Conservation (phyloP, 2,329 filamentous ascomycete genomes). For the Pseudogymnoascus sp. region DNA sequence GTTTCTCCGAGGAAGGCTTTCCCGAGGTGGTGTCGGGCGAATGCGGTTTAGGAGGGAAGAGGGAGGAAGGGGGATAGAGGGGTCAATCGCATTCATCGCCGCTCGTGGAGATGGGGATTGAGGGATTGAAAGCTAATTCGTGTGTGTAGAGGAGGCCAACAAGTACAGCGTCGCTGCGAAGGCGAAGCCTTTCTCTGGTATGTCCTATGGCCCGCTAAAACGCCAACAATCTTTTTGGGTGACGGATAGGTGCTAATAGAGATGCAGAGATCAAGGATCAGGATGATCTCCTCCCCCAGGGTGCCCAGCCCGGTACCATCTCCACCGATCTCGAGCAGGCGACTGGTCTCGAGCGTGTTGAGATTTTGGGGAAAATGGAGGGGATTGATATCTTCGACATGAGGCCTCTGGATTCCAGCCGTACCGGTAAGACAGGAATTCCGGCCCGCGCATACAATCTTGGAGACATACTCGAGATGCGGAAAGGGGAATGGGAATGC, state of each 20-base stretch:
- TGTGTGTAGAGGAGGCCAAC: neutral
- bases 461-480: constrained; percentile 11
- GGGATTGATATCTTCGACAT: constrained; percentile 97
- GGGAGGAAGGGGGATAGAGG: neutral
- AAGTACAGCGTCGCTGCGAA: constrained; percentile 4
- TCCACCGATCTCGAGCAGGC: constrained; percentile 93
- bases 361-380: constrained; percentile 99
- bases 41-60: constrained; percentile 4
- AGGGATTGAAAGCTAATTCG: neutral
- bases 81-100: neutral
- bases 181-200: constrained; percentile 1
- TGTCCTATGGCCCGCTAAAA: neutral
- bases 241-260: neutral
- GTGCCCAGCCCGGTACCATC: constrained; percentile 74
- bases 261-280: constrained; percentile 69
- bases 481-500: constrained; percentile 9
- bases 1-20: constrained; percentile 20
- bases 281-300: constrained; percentile 78
- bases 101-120: neutral
- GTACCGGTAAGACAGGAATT: constrained; percentile 55
- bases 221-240: neutral
- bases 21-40: neutral
- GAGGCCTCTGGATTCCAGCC: constrained; percentile 86
- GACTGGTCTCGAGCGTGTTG: constrained; percentile 95
- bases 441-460: no score